Evolutionary conservation across 441 rosid genomes (phyloP).

Genomic region (Hypseocharis bilobata): DNA sequence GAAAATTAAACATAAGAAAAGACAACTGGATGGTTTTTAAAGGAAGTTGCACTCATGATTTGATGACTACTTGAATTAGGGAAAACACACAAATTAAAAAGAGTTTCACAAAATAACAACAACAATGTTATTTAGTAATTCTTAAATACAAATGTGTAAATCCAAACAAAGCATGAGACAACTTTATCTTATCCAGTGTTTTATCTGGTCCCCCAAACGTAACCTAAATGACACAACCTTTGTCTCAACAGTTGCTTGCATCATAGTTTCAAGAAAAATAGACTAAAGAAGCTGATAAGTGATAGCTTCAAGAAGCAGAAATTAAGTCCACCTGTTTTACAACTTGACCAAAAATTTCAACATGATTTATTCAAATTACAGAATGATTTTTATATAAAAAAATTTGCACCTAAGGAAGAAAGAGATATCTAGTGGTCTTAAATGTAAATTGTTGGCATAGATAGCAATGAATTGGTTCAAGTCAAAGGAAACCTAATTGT

Average conservation of each 20-base stretch:
- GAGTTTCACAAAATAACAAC: background rate
- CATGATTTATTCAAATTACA: background rate
- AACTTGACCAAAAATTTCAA: background rate
- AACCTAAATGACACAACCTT: background rate
- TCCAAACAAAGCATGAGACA: background rate
- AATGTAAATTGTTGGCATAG: constrained; percentile 8
- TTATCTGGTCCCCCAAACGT: background rate
- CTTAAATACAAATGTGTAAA: background rate
- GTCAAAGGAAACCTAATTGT: constrained; percentile 7
- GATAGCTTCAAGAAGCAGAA: background rate
- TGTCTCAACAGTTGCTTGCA: background rate
- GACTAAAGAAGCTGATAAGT: background rate
- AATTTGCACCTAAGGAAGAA: background rate
- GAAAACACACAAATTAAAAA: background rate
- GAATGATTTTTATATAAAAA: background rate
- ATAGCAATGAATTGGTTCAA: background rate
- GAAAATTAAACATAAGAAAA: constrained; percentile 8
- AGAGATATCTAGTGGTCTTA: constrained; percentile 6
- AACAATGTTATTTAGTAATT: background rate
- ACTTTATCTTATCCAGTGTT: background rate
- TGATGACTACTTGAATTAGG: background rate
- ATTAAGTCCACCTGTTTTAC: background rate
- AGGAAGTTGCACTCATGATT: constrained; percentile 3
- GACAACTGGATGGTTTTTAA: background rate
- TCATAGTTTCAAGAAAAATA: no score